Conservation (phyloP, 257 asterid species). For the Vinca minor region DNA sequence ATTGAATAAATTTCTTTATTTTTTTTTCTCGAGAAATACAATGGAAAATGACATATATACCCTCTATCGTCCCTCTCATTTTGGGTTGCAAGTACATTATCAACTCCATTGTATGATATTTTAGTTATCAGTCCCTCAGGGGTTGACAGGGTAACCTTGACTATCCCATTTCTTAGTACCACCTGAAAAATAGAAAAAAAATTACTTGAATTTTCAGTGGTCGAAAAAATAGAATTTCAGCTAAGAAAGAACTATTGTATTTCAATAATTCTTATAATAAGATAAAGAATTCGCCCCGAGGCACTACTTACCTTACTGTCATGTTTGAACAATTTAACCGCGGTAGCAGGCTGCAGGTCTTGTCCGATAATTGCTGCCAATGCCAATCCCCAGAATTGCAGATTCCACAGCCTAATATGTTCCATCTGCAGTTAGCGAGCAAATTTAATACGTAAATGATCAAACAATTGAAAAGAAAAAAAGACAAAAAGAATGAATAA, state of each 20-base stretch:
- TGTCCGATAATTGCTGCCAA: neutral
- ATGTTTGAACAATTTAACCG: neutral
- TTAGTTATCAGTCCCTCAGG: constrained; percentile 43
- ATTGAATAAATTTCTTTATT: no score
- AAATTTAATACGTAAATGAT: neutral
- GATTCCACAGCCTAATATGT: neutral
- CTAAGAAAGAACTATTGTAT: no score
- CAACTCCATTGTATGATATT: constrained; percentile 33
- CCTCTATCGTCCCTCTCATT: constrained; percentile 34
- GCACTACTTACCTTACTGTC: neutral
- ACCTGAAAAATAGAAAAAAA: constrained; percentile 31
- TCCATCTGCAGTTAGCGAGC: neutral
- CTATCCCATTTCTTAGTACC: constrained; percentile 49
- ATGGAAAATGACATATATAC: constrained; percentile 15
- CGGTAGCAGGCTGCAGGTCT: neutral
- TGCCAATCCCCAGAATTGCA: neutral
- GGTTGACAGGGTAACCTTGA: constrained; percentile 30
- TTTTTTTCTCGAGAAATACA: neutral
- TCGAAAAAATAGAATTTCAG: no score
- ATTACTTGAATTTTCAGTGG: no score
- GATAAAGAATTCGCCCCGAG: neutral
- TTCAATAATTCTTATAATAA: neutral
- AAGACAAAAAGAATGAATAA: no score
- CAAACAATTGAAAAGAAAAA: neutral
- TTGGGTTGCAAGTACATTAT: constrained; percentile 35